phyloP scores from a whole-genome alignment of 2,329 filamentous ascomycete species.

The Colletotrichum lindemuthianum region DNA sequence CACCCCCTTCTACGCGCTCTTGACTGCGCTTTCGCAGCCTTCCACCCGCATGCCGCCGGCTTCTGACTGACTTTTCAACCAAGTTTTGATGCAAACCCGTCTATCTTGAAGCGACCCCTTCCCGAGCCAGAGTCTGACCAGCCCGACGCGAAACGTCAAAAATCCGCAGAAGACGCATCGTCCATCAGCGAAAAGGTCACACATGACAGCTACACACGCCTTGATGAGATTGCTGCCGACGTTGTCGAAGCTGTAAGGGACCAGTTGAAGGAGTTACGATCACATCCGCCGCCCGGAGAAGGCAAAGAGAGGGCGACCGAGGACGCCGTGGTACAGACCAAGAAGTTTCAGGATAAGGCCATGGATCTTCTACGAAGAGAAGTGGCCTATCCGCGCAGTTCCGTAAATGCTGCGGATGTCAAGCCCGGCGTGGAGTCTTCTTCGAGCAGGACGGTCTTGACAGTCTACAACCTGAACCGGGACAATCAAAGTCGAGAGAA shows the following conservation, averaged over 20 bases:
- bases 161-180: slow-evolving; percentile 57
- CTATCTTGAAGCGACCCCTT: slow-evolving; percentile 65
- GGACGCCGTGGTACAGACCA: slow-evolving; percentile 52
- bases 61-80: slow-evolving; percentile 43
- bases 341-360: slow-evolving; percentile 70
- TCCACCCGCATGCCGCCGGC: not conserved
- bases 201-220: slow-evolving; percentile 62
- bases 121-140: slow-evolving; percentile 56
- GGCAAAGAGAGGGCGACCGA: slow-evolving; percentile 45
- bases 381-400: slow-evolving; percentile 58
- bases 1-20: slow-evolving; percentile 18
- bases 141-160: slow-evolving; percentile 69
- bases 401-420: slow-evolving; percentile 47
- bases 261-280: slow-evolving; percentile 58
- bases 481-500: slow-evolving; percentile 50
- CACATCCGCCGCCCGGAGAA: slow-evolving; percentile 41
- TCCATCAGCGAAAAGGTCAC: slow-evolving; percentile 64
- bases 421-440: slow-evolving; percentile 52
- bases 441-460: slow-evolving; percentile 68
- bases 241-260: slow-evolving; percentile 59
- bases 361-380: slow-evolving; percentile 72
- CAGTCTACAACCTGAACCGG: slow-evolving; percentile 55
- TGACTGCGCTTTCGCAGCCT: slow-evolving; percentile 2
- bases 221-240: slow-evolving; percentile 74
- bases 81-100: slow-evolving; percentile 65